Evolutionary conservation across 139 green algal genomes (phyloP), one percentile per base, ranked within the genome.

Genomic region (Coccomyxa sp.): DNA sequence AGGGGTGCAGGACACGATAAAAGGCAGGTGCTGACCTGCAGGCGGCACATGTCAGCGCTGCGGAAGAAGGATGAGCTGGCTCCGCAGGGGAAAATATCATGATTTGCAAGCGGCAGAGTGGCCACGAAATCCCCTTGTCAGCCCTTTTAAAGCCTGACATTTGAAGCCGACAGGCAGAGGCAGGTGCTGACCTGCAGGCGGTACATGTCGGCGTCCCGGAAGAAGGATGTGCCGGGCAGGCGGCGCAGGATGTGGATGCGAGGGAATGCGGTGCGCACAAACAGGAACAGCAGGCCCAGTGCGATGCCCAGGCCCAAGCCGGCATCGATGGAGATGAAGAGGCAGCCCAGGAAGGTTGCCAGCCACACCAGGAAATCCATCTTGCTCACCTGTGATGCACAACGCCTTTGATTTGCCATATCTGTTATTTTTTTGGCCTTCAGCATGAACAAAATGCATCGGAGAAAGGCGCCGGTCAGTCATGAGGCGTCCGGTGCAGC

Each of bases 281-380:
- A 31, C 66, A 82, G 77, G n/a, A 82, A 51, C 12, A 86, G 25
- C 38, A 82, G 32, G 27, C 32, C 66, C 0, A 83, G 68, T 4
- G 51, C 66, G 14, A 93, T 81, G 30, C 85, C 83, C 32, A 89
- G 85, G 30, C 77, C 82, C 14, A 93, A 74, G 21, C 90, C 90
- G 25, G 85, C 60, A 74, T 93, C 90, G 59, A 84, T 82, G 21
- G 75, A 83, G 21, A 87, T 32, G 45, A 85, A 82, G 15, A 85
- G 28, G 28, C 71, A 81, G 32, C 81, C 81, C 60, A 82, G 31
- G 57, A 87, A 87, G 18, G 77, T 85, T 80, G 71, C 60, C 84
- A 87, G 77, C 86, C 86, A 89, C 32, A 89, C 89, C 11, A 90
- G 58, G 31, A 87, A 88, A 71, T 89, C 86, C 67, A 86, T 81